Evolutionary conservation across 1,284 basidiomycete genomes (phyloP).

Genomic region (Erythrobasidium hasegawianum): DNA sequence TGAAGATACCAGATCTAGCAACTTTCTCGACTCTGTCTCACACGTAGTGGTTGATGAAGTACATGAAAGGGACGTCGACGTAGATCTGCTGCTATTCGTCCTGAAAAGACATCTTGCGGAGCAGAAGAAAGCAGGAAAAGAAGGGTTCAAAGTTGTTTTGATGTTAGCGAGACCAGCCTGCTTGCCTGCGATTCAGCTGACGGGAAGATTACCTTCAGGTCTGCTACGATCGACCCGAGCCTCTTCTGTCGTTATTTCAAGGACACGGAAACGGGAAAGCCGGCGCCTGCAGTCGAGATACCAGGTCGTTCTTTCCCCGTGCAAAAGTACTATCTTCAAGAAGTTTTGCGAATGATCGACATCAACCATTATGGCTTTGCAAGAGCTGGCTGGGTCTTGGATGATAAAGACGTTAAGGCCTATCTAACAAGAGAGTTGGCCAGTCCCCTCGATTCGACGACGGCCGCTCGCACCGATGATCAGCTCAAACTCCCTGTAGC

Average conservation of each 20-base stretch:
- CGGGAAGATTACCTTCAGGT: slow-evolving; percentile 65
- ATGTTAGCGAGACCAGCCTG: slow-evolving; percentile 70
- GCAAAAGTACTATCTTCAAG: slow-evolving; percentile 73
- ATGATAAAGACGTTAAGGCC: slow-evolving; percentile 68
- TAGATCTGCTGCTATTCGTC: slow-evolving; percentile 83
- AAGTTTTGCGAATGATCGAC: slow-evolving; percentile 58
- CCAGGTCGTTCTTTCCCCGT: slow-evolving; percentile 80
- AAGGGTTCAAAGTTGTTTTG: slow-evolving; percentile 64
- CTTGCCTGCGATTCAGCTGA: slow-evolving; percentile 76
- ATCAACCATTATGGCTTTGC: slow-evolving; percentile 51
- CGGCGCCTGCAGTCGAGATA: slow-evolving; percentile 76
- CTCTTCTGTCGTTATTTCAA: slow-evolving; percentile 75
- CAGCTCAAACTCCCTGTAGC: slow-evolving; percentile 73
- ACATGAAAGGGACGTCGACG: slow-evolving; percentile 64
- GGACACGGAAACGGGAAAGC: slow-evolving; percentile 68
- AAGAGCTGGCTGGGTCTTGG: slow-evolving; percentile 64
- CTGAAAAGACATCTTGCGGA: slow-evolving; percentile 79
- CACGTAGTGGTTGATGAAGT: slow-evolving; percentile 94
- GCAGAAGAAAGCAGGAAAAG: slow-evolving; percentile 62
- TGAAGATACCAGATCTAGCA: slow-evolving; percentile 83
- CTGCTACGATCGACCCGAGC: slow-evolving; percentile 81
- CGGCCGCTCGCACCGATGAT: slow-evolving; percentile 38
- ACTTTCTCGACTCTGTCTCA: slow-evolving; percentile 64
- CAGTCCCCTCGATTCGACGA: slow-evolving; percentile 38
- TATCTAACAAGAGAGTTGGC: slow-evolving; percentile 75